phyloP scores from a whole-genome alignment of 75 land plant species.

The Ceratopteris richardii region DNA sequence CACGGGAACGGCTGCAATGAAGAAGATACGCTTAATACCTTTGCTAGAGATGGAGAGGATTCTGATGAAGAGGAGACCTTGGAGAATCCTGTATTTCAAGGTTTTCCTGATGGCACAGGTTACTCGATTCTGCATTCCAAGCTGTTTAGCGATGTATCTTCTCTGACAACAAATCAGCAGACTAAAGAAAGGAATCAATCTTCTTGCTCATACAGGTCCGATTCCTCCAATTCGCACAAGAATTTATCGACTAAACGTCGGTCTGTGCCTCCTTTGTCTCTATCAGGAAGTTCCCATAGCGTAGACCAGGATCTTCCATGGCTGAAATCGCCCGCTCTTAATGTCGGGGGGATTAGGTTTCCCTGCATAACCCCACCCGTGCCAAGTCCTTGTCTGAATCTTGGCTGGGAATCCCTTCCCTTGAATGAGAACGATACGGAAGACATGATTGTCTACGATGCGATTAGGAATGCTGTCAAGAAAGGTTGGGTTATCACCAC shows the following conservation, averaged over 20 bases:
- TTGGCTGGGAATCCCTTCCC: constrained; percentile 12
- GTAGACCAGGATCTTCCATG: background rate
- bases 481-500: constrained; percentile 18
- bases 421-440: constrained; percentile 47
- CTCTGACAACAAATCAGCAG: background rate
- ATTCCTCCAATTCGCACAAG: no score
- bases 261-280: background rate
- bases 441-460: constrained; percentile 37
- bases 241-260: constrained; percentile 1
- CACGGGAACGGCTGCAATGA: background rate
- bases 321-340: background rate
- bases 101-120: background rate
- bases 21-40: background rate
- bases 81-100: background rate
- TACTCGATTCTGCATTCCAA: background rate
- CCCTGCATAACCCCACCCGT: background rate
- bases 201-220: background rate
- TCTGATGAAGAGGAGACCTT: background rate
- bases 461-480: constrained; percentile 23
- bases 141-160: background rate
- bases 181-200: background rate
- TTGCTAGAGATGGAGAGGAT: background rate
- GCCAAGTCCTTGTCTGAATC: background rate
- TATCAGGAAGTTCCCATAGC: background rate
- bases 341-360: background rate